Evolutionary conservation across 139 green algal species (phyloP), one percentile per base, ranked within the genome.

Genomic region (Diplosphaera chodatii): DNA sequence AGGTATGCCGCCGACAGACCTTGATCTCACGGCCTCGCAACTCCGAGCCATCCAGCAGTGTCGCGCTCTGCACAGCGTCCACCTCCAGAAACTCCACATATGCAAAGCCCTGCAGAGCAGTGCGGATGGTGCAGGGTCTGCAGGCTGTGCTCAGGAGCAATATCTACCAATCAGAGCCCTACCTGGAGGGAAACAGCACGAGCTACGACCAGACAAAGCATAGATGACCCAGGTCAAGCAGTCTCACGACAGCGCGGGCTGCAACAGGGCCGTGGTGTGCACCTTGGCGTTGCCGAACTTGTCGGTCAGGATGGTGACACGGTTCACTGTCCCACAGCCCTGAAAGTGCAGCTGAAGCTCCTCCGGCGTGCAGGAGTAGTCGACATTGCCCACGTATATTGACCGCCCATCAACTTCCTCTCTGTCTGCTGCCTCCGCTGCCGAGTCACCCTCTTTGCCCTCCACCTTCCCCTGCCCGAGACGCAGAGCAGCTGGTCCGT

Each of bases 41-140:
- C 69, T 96, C 87, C 8, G 79, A 88, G 32, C 86, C 89, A 28
- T 92, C 88, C 64, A 98, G 79, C 65, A 97, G 78, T 3, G 92
- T 76, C 10, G 95, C 94, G 55, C 90, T 92, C 22, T 84, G 59
- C 32, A 98, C 95, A 0, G 94, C 94, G 55, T 99, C 95, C 21
- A 86, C 79, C 78, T 98, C 93, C 32, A 98, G 55, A 71, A 99
- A 99, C 89, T 99, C 95, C 15, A 99, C 81, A 79, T 99, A 99
- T 6, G 95, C 95, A 85, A 90, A 99, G 30, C 88, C 90, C 89
- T 94, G 87, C 20, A 55, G 10, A 66, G 6, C 48, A 59, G 10
- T 10, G 10, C 37, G 8, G 37, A 10, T 48, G 8, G 10, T 10
- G 6, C 37, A 20, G 37, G 37, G 37, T 6, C 10, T 48, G 6